Conservation (phyloP, 495 filamentous ascomycete species). For the Clavariopsis aquatica region DNA sequence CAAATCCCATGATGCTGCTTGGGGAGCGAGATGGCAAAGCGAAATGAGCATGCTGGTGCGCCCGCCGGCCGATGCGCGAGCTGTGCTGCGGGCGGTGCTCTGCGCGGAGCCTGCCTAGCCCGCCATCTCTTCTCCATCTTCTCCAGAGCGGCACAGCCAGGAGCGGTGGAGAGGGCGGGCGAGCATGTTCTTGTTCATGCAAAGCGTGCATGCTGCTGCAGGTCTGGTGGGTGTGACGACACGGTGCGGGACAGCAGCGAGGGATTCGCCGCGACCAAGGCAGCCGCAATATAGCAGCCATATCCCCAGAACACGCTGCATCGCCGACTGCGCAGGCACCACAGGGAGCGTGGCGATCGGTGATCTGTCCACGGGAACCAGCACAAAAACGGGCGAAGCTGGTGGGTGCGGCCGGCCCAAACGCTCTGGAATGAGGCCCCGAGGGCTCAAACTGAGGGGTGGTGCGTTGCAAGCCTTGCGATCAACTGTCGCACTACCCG, state of each 20-base stretch:
- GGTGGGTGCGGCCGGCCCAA: background rate
- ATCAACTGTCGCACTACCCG: constrained; percentile 22
- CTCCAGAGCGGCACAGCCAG: background rate
- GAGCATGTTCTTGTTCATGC: background rate
- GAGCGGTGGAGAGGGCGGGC: background rate
- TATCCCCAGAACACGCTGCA: background rate
- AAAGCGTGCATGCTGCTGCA: constrained; percentile 11
- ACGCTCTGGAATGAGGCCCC: background rate
- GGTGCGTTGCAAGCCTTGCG: constrained; percentile 8
- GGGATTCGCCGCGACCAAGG: constrained; percentile 1
- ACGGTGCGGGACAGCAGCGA: background rate
- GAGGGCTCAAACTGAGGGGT: background rate
- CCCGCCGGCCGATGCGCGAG: too few species aligned
- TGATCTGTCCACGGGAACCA: too few species aligned
- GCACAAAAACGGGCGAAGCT: background rate
- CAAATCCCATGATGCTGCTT: background rate
- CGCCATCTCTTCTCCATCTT: too few species aligned
- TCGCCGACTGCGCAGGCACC: background rate
- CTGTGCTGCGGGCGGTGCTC: too few species aligned
- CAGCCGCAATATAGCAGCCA: constrained; percentile 17
- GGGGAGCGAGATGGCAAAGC: background rate
- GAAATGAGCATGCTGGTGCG: too few species aligned
- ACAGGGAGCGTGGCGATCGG: background rate
- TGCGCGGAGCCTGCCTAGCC: too few species aligned
- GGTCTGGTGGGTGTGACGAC: constrained; percentile 12